Evolutionary conservation across 495 filamentous ascomycete genomes (phyloP).

Genomic region (Daldinia caldariorum): DNA sequence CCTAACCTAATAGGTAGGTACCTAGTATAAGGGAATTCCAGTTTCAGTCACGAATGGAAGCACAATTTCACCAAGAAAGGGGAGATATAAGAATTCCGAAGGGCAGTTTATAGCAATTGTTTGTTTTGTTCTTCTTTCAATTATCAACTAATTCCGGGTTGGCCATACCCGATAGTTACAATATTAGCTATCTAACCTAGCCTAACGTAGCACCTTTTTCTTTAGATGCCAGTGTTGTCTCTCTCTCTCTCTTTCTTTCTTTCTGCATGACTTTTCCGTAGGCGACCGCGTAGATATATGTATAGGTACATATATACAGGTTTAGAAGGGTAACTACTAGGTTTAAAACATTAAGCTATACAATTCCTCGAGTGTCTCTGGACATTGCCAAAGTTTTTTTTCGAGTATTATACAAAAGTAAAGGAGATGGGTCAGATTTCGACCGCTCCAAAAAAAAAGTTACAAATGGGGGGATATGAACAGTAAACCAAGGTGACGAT

Average conservation of each 20-base stretch:
- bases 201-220: neutral
- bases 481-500: slow-evolving; percentile 21
- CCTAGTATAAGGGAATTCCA: neutral
- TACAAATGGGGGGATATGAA: neutral
- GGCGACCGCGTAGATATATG: slow-evolving; percentile 1
- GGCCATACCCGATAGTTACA: slow-evolving; percentile 8
- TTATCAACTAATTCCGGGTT: slow-evolving; percentile 23
- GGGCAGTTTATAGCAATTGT: neutral
- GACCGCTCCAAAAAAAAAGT: slow-evolving; percentile 33
- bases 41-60: neutral
- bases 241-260: neutral
- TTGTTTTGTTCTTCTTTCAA: neutral
- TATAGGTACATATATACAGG: slow-evolving; percentile 38
- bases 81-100: neutral
- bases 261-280: slow-evolving; percentile 16
- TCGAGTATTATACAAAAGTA: slow-evolving; percentile 35
- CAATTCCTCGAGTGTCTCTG: slow-evolving; percentile 9
- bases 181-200: slow-evolving; percentile 26
- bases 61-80: neutral
- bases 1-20: neutral
- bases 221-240: slow-evolving; percentile 1
- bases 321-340: slow-evolving; percentile 23
- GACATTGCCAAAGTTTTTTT: neutral
- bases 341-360: slow-evolving; percentile 37
- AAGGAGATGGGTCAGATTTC: neutral